These are phyloP conservation scores for Amyloporia xantha DNA, from an alignment of 768 basidiomycete genomes.

Conservation along the genomic window DNA sequence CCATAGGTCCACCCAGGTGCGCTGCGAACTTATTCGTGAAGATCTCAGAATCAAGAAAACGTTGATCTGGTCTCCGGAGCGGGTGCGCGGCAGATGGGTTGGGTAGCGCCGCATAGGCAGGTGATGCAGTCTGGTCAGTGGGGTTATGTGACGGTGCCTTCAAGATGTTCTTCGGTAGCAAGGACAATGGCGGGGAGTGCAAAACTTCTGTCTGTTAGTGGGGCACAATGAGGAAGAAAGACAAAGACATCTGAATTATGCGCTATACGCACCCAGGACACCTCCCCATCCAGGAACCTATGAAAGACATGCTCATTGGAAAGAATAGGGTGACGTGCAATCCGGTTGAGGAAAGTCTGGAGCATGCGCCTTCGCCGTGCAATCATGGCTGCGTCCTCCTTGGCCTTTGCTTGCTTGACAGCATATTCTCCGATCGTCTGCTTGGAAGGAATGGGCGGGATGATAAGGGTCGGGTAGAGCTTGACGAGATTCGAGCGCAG, in stretches of 20 bases:
- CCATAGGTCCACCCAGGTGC: slow-evolving; percentile 89
- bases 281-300: slow-evolving; percentile 90
- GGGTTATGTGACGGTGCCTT: slow-evolving; percentile 95
- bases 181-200: slow-evolving; percentile 85
- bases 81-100: slow-evolving; percentile 86
- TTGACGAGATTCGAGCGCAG: slow-evolving; percentile 75
- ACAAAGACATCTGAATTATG: neutral
- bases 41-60: slow-evolving; percentile 91
- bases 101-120: slow-evolving; percentile 79
- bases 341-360: slow-evolving; percentile 88
- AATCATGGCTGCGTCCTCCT: slow-evolving; percentile 91
- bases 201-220: slow-evolving; percentile 88
- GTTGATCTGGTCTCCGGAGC: slow-evolving; percentile 87
- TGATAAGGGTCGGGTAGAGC: slow-evolving; percentile 92
- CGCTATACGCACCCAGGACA: slow-evolving; percentile 76
- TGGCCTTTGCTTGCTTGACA: slow-evolving; percentile 92
- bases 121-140: slow-evolving; percentile 64
- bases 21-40: slow-evolving; percentile 95
- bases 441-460: slow-evolving; percentile 97
- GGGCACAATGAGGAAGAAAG: slow-evolving; percentile 2
- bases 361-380: slow-evolving; percentile 89
- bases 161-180: slow-evolving; percentile 91
- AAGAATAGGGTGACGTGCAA: slow-evolving; percentile 87
- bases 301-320: slow-evolving; percentile 96
- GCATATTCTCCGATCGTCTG: slow-evolving; percentile 96